Evolutionary conservation across 2,329 filamentous ascomycete species (phyloP).

Genomic region (Diaporthe eres): DNA sequence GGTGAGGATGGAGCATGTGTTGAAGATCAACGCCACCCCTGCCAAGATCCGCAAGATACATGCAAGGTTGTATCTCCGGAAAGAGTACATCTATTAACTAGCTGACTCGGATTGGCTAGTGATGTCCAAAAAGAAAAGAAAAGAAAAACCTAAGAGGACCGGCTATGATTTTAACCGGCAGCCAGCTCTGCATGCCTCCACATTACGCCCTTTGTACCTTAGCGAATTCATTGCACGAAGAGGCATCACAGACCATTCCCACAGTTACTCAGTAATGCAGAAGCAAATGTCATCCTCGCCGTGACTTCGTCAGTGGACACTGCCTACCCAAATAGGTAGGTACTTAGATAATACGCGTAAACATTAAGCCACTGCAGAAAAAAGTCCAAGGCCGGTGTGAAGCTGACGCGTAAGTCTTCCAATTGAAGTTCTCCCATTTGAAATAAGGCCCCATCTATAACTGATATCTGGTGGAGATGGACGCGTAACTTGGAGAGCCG

Average conservation of each 20-base stretch:
- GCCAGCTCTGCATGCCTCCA: too few species aligned
- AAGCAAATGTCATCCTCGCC: background rate
- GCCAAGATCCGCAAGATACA: background rate
- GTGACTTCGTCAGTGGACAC: background rate
- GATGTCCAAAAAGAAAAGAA: too few species aligned
- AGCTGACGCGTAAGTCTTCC: conserved; percentile 12
- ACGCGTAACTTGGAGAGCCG: background rate
- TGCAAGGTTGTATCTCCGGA: background rate
- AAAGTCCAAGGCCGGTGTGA: background rate
- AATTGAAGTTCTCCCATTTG: background rate
- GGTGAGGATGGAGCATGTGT: background rate
- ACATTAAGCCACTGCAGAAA: background rate
- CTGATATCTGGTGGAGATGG: background rate
- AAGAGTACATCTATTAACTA: background rate
- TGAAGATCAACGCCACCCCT: conserved; percentile 2
- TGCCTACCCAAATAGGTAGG: background rate
- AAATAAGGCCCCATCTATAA: background rate
- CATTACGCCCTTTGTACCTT: background rate
- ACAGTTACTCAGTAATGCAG: background rate
- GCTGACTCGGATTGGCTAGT: background rate
- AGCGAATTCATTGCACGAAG: background rate
- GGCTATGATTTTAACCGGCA: background rate
- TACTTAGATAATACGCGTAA: background rate
- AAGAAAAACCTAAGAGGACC: background rate
- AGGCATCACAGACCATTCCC: background rate